These are phyloP conservation scores for Chaetomiaceae sp. DNA, from an alignment of 2,329 filamentous ascomycete species.

Conservation along the genomic window DNA sequence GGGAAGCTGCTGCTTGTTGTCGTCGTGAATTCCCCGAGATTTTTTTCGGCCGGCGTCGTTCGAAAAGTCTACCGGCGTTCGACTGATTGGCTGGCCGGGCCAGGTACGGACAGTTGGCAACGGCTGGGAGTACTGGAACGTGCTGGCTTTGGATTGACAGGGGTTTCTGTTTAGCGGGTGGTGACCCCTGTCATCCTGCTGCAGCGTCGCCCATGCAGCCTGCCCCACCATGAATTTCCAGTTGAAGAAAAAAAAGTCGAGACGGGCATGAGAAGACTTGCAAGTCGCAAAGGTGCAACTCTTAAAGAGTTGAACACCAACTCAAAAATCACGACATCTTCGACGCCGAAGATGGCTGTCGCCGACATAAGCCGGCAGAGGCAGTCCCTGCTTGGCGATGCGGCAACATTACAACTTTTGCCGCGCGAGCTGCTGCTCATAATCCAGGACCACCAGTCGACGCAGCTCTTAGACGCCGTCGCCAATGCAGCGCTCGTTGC, in stretches of 20 bases:
- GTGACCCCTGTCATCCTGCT: slow-evolving; percentile 4
- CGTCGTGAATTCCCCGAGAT: slow-evolving; percentile 21
- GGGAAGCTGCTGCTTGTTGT: slow-evolving; percentile 14
- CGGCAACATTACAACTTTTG: slow-evolving; percentile 51
- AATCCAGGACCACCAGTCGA: slow-evolving; percentile 57
- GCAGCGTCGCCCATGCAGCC: slow-evolving; percentile 7
- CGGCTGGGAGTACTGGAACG: neutral
- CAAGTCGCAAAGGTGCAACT: neutral
- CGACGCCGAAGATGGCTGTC: slow-evolving; percentile 42
- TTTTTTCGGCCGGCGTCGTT: slow-evolving; percentile 23
- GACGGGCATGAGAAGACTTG: slow-evolving; percentile 9
- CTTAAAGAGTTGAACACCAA: no score
- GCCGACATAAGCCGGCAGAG: slow-evolving; percentile 51
- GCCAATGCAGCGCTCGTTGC: slow-evolving; percentile 63
- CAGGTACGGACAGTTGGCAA: slow-evolving; percentile 2
- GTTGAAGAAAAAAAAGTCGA: slow-evolving; percentile 33
- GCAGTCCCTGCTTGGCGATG: slow-evolving; percentile 50
- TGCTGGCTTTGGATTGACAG: neutral
- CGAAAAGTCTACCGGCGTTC: slow-evolving; percentile 20
- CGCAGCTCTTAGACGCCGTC: slow-evolving; percentile 65
- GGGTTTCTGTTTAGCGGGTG: neutral
- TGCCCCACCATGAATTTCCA: slow-evolving; percentile 19
- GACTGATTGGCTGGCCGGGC: slow-evolving; percentile 16
- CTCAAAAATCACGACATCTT: slow-evolving; percentile 10
- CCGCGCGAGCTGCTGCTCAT: slow-evolving; percentile 64